phyloP scores from a whole-genome alignment of 2,329 filamentous ascomycete genomes.

The Drechslerella stenobrocha region DNA sequence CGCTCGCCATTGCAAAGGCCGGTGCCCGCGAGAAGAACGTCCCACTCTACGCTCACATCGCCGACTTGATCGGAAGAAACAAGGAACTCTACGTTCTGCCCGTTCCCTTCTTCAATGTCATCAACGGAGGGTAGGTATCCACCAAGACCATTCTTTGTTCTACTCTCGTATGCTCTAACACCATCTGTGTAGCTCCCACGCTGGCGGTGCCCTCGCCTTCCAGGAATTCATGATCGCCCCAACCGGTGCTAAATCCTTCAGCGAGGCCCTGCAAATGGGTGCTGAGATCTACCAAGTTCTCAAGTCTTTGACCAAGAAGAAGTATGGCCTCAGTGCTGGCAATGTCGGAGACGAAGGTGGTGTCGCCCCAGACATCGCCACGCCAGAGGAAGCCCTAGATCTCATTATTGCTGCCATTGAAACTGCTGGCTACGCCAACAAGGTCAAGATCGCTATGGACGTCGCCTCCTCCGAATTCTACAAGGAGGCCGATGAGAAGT shows the following conservation, averaged over 20 bases:
- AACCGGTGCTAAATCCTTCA: constrained; percentile 81
- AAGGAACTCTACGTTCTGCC: constrained; percentile 91
- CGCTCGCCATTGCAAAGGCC: constrained; percentile 81
- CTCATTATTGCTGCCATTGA: constrained; percentile 95
- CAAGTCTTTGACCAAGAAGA: constrained; percentile 97
- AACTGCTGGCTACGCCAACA: constrained; percentile 89
- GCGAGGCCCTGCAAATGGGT: constrained; percentile 93
- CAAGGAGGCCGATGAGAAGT: constrained; percentile 96
- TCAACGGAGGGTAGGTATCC: constrained; percentile 66
- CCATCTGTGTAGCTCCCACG: constrained; percentile 72
- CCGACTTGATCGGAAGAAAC: constrained; percentile 81
- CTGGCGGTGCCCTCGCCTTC: constrained; percentile 91
- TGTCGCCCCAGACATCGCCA: constrained; percentile 98
- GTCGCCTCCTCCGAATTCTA: constrained; percentile 99
- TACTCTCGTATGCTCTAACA: not conserved
- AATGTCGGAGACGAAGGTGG: constrained; percentile 99
- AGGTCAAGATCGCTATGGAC: constrained; percentile 99
- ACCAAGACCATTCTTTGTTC: constrained; percentile 21
- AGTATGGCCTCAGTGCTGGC: constrained; percentile 97
- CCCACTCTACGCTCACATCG: constrained; percentile 84
- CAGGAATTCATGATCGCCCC: constrained; percentile 97
- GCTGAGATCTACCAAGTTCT: constrained; percentile 98
- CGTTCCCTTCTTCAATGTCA: constrained; percentile 90
- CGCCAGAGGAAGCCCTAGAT: constrained; percentile 91
- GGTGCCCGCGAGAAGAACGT: constrained; percentile 84